Base-by-base conservation (phyloP, 2,329 filamentous ascomycete genomes). In the Penicillium sp. region DNA sequence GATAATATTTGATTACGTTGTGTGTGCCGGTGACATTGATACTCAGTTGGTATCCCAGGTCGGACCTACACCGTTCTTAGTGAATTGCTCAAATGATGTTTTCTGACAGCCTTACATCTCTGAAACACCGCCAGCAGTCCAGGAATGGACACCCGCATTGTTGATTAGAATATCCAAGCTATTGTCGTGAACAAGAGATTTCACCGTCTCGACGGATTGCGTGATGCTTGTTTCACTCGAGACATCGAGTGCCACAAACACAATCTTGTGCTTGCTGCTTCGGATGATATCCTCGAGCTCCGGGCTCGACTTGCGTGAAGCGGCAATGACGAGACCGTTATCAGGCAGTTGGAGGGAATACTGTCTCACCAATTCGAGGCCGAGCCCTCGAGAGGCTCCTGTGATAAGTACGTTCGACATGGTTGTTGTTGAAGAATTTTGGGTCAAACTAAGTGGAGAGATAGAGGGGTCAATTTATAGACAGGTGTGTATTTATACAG, bases 21-120 rank as follows among this genome's bases (percentile, higher is more conserved):
- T 79, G 76, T 0, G 69, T 67, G 23, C 70, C 63, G 10, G 67
- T 56, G 18, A 78, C 75, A 33, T 80, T 80, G n/a, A 68, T 70
- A 1, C 58, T 61, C 33, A 79, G 71, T 1, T 71, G 74, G 16
- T 37, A 39, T 7, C 37, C 51, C 18, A 64, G 58, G 26, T 63
- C 54, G 26, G 29, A 31, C 60, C 59, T 66, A n/a, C 51, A 34
- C 19, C 19, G 23, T 3, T 31, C 40, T 48, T 24, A 48, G 18
- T 43, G 3, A 18, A 10, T 28, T n/a, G 13, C 13, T 10, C 7
- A 16, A 4, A 2, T n/a, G 11, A 8, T n/a, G 11, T 6, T n/a
- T 19, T 5, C 7, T n/a, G 13, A 13, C 4, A 39, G 9, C 2
- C 46, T 23, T 47, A 65, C 58, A 63, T 58, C 2, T 52, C 53